These are phyloP conservation scores for Halophytophthora polymorphica DNA, from an alignment of 352 stramenopile genomes.

Conservation along the genomic window DNA sequence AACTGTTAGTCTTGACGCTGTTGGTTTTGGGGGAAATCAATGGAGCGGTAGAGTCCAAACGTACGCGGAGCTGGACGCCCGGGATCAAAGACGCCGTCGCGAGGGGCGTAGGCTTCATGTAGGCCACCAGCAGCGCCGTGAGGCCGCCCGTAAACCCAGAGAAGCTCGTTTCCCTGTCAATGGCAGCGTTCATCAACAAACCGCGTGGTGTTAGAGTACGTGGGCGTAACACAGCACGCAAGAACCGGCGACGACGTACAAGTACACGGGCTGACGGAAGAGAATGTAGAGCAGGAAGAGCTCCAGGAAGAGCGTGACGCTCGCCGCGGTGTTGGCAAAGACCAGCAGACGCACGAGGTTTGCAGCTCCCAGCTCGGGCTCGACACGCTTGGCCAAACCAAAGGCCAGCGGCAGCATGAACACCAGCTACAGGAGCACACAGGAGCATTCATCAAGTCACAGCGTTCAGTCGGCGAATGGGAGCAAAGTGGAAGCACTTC, in stretches of 20 bases:
- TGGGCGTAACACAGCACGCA: constrained; percentile 1
- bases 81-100: constrained; percentile 52
- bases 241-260: constrained; percentile 40
- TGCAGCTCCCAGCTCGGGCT: constrained; percentile 61
- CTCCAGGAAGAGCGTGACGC: constrained; percentile 73
- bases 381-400: constrained; percentile 70
- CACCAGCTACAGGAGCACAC: constrained; percentile 42
- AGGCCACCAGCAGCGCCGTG: constrained; percentile 76
- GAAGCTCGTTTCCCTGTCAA: constrained; percentile 54
- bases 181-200: background rate
- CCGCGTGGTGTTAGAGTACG: background rate
- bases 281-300: constrained; percentile 84
- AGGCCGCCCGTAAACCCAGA: constrained; percentile 79
- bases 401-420: constrained; percentile 65
- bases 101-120: constrained; percentile 70
- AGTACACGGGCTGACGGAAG: constrained; percentile 69
- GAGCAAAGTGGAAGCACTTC: background rate
- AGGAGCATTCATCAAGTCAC: background rate
- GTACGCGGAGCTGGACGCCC: constrained; percentile 61
- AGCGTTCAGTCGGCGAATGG: constrained; percentile 1
- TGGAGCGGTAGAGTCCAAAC: constrained; percentile 5
- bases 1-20: no score
- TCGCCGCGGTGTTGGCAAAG: constrained; percentile 70
- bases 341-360: constrained; percentile 67
- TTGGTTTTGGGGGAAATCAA: background rate